Base-by-base conservation (phyloP, 768 basidiomycete genomes). In the Cyathus striatus region DNA sequence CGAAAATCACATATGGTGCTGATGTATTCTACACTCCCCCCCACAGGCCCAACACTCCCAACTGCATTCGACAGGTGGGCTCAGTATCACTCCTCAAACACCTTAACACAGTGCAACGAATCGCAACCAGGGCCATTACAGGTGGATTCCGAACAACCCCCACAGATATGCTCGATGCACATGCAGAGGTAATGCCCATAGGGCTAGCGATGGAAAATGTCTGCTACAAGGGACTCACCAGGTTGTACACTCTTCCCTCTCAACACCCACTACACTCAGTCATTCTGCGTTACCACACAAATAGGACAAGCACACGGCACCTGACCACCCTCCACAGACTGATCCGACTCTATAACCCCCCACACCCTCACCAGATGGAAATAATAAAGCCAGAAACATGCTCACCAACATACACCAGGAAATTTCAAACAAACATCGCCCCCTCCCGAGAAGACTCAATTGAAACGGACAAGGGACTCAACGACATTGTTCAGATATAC, bases 21-120 rank as follows among this genome's bases (percentile, higher is more conserved):
- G 55, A 59, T 14, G 38, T 59, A 0, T 60, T 54, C 54, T 59
- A 50, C 44, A 50, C 43, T 1, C 55, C 1, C n/a, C 44, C 42
- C 20, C 16, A 22, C 3, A 38, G 23, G 17, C n/a, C 25, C 3
- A 38, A 22, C 16, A 33, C 35, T 1, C 22, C 21, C 6, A 40
- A 43, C 2, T 14, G 14, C 43, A 35, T 6, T 12, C 32, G 4
- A 35, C 30, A 12, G 18, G 32, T 16, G 5, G 48, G 52, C 7
- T 49, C 40, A 4, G 37, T 46, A 4, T 16, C 27, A 16, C 24
- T 35, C 14, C 14, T 44, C 20, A 22, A 34, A 2, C 27, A 48
- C 18, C 30, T 57, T 10, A 24, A 20, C 4, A 48, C 23, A 27
- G 24, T 50, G 13, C 55, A 56, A 42, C 27, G 48, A 10, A 36